A percentile compares a stretch with the other conserved stretches of the same genome.
These are phyloP conservation scores for Pleurotus tuoliensis DNA, from an alignment of 768 basidiomycete genomes.

Conservation along the genomic window DNA sequence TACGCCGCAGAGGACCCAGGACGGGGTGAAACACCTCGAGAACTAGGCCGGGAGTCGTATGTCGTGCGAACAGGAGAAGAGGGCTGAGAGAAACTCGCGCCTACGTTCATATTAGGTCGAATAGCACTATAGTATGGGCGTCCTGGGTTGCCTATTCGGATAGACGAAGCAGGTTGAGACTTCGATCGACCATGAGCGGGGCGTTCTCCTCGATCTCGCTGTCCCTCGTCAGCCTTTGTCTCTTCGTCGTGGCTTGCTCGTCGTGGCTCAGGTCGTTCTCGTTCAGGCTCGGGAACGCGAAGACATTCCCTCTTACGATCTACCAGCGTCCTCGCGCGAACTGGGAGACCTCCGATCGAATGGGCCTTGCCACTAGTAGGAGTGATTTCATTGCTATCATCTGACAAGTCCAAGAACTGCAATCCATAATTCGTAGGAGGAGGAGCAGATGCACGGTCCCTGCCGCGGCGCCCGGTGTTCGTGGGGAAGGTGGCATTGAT, in stretches of 20 bases:
- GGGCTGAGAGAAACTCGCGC: conserved; percentile 1
- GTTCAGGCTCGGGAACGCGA: neutral
- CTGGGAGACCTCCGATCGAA: neutral
- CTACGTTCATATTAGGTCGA: conserved; percentile 30
- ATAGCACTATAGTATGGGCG: conserved; percentile 56
- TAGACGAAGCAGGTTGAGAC: conserved; percentile 22
- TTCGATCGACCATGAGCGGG: conserved; percentile 16
- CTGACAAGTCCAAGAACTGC: conserved; percentile 5
- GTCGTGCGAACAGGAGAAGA: neutral
- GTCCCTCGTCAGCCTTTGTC: neutral
- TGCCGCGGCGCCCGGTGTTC: neutral
- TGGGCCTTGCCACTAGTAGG: neutral
- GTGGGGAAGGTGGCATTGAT: neutral
- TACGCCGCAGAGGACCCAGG: conserved; percentile 1
- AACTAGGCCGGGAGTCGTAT: neutral
- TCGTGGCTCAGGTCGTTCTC: neutral
- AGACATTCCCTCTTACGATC: neutral
- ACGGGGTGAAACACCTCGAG: neutral
- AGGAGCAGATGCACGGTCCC: conserved; percentile 4
- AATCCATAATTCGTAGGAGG: neutral
- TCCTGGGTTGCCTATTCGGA: conserved; percentile 46
- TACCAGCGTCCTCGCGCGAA: neutral
- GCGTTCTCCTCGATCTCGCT: neutral
- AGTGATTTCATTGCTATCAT: neutral
- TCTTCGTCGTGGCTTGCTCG: neutral